These are phyloP conservation scores for Corylus americana DNA, from an alignment of 306 rosid genomes.

Conservation along the genomic window DNA sequence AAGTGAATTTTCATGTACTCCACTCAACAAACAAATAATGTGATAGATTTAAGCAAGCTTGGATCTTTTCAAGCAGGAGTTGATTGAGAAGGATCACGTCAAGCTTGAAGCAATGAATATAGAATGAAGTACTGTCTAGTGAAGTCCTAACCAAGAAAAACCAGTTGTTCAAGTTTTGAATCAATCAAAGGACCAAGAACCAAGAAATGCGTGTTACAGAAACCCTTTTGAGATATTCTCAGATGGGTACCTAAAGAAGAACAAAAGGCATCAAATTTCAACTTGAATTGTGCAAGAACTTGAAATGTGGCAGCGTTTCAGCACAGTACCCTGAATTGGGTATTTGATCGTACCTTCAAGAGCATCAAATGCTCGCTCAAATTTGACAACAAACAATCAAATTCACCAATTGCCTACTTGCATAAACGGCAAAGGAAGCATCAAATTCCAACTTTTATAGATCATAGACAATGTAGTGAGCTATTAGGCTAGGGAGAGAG, in stretches of 20 bases:
- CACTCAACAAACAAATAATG: slow-evolving; percentile 33
- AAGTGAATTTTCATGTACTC: slow-evolving; percentile 47
- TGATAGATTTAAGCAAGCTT: slow-evolving; percentile 36
- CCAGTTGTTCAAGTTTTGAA: slow-evolving; percentile 29
- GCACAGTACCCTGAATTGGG: slow-evolving; percentile 30
- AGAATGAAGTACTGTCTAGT: neutral
- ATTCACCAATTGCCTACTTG: slow-evolving; percentile 51
- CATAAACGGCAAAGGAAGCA: slow-evolving; percentile 51
- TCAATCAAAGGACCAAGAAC: slow-evolving; percentile 28
- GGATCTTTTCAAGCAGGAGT: slow-evolving; percentile 32
- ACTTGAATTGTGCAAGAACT: slow-evolving; percentile 48
- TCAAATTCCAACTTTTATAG: slow-evolving; percentile 59
- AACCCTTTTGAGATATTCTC: slow-evolving; percentile 47
- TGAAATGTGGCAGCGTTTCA: slow-evolving; percentile 37
- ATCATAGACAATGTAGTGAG: slow-evolving; percentile 43
- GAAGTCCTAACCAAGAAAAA: slow-evolving; percentile 21
- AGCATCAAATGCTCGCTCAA: slow-evolving; percentile 54
- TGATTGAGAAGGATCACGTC: slow-evolving; percentile 29
- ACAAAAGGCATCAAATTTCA: slow-evolving; percentile 45
- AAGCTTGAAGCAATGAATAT: slow-evolving; percentile 28
- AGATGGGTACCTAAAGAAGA: slow-evolving; percentile 47
- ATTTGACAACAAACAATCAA: slow-evolving; percentile 36
- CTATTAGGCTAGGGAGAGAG: slow-evolving; percentile 28
- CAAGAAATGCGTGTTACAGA: slow-evolving; percentile 24
- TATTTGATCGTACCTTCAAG: slow-evolving; percentile 20